These are phyloP conservation scores for Pichia sp. DNA, from an alignment of 1,139 yeast genomes.

Conservation along the genomic window DNA sequence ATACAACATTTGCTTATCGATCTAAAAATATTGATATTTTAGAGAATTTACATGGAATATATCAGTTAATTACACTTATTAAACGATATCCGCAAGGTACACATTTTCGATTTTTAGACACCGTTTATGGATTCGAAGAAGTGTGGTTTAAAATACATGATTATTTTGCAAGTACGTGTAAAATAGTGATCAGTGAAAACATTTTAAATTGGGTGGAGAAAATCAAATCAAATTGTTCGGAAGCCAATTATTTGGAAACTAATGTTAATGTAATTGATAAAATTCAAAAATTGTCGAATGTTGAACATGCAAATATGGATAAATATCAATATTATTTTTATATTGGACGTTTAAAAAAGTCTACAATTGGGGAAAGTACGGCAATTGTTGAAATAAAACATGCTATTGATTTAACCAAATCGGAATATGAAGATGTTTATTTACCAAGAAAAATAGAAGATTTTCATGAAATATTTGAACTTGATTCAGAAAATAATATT, in stretches of 20 bases:
- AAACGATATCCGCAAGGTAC: constrained; percentile 16
- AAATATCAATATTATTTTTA: constrained; percentile 1
- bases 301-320: too few relatives aligned
- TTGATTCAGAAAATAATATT: not conserved
- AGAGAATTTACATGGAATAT: constrained; percentile 14
- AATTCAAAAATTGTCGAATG: constrained; percentile 1
- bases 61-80: constrained; percentile 11
- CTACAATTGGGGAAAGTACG: not conserved
- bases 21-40: constrained; percentile 13
- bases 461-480: not conserved
- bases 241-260: constrained; percentile 8
- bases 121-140: constrained; percentile 18
- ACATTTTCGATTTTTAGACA: constrained; percentile 13
- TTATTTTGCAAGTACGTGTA: not conserved
- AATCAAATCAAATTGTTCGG: not conserved
- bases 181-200: not conserved
- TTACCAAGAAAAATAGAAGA: not conserved
- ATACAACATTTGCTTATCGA: constrained; percentile 20
- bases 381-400: constrained; percentile 7
- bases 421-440: constrained; percentile 9
- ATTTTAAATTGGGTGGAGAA: constrained; percentile 1
- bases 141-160: constrained; percentile 17
- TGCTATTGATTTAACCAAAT: constrained; percentile 12
- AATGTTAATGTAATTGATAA: constrained; percentile 11
- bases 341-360: not conserved